These are phyloP conservation scores for Albatrellus ellisii DNA, from an alignment of 768 basidiomycete genomes.

Conservation along the genomic window DNA sequence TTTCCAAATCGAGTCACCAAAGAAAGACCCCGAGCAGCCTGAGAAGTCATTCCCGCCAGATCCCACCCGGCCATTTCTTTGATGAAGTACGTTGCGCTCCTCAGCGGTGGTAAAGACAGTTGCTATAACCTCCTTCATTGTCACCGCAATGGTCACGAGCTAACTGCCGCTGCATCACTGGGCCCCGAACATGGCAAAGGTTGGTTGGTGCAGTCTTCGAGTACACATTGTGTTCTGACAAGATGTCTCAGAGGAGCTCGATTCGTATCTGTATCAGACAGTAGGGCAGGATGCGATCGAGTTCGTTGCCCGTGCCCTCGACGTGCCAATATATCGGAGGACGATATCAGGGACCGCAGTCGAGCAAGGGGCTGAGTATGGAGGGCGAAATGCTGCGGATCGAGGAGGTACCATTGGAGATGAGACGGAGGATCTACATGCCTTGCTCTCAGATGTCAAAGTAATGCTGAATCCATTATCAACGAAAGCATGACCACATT, in stretches of 20 bases:
- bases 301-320: constrained; percentile 72
- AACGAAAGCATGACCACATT: not conserved
- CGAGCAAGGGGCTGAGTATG: constrained; percentile 79
- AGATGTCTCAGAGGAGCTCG: constrained; percentile 74
- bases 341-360: constrained; percentile 74
- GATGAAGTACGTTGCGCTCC: constrained; percentile 89
- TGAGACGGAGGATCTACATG: constrained; percentile 90
- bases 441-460: constrained; percentile 62
- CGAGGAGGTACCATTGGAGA: constrained; percentile 57
- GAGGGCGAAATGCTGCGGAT: constrained; percentile 36
- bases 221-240: constrained; percentile 14
- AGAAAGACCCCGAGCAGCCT: not conserved
- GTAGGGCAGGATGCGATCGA: constrained; percentile 93
- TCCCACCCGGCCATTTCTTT: not conserved
- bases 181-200: constrained; percentile 80
- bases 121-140: constrained; percentile 94
- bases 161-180: constrained; percentile 81
- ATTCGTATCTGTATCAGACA: constrained; percentile 98
- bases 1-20: not conserved
- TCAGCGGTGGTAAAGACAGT: constrained; percentile 97
- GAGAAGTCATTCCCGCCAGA: no score
- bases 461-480: constrained; percentile 25
- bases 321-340: constrained; percentile 73
- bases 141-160: constrained; percentile 69
- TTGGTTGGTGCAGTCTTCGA: constrained; percentile 22